A percentile compares a stretch with the other conserved stretches of the same genome.
Conservation (phyloP, 768 basidiomycete species). For the Clavaria fumosa region DNA sequence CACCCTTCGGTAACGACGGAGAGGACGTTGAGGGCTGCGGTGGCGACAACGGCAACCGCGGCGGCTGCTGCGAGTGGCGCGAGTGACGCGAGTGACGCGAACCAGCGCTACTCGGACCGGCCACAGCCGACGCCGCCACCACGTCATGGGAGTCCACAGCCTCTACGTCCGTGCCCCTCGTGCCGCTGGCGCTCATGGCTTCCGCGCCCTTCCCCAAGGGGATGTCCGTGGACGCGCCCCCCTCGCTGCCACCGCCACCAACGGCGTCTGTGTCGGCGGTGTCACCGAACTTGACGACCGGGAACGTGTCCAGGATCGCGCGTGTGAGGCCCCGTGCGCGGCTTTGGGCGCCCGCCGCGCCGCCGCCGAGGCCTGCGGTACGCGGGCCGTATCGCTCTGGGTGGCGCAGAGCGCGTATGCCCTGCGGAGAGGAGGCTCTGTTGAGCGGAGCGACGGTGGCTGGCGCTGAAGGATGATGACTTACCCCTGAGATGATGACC, state of each 20-base stretch:
- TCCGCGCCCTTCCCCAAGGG: conserved; percentile 22
- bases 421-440: no score
- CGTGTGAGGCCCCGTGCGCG: conserved; percentile 77
- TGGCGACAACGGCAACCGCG: background rate
- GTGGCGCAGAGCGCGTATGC: conserved; percentile 68
- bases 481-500: conserved; percentile 73
- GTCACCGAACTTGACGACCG: conserved; percentile 70
- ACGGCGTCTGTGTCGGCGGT: conserved; percentile 7
- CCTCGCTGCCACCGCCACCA: background rate
- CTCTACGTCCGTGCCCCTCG: conserved; percentile 11
- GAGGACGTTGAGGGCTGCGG: background rate
- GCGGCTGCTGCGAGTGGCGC: background rate
- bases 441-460: conserved; percentile 1
- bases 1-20: background rate
- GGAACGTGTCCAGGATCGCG: conserved; percentile 93
- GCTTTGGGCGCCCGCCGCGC: conserved; percentile 35
- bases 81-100: background rate
- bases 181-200: conserved; percentile 11
- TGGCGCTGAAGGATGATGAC: conserved; percentile 12
- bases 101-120: background rate
- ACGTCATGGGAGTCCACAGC: conserved; percentile 1
- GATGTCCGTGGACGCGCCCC: no score
- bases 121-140: background rate
- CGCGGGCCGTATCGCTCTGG: conserved; percentile 88
- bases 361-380: conserved; percentile 20